Evolutionary conservation across 352 stramenopile species (phyloP).

Genomic region (Pythium grandisporangium): DNA sequence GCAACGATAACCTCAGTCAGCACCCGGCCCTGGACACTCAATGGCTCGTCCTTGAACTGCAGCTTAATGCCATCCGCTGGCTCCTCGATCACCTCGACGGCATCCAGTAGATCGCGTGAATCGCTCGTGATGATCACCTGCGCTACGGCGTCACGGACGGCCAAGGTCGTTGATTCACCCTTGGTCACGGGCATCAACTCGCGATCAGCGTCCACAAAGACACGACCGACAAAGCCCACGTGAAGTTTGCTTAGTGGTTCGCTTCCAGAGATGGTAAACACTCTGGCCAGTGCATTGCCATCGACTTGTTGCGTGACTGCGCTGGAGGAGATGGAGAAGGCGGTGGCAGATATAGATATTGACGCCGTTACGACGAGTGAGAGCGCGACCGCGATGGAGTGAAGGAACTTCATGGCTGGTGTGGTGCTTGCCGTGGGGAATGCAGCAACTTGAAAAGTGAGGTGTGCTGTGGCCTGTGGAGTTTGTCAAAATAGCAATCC

Average conservation of each 20-base stretch:
- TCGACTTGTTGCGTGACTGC: too few species aligned
- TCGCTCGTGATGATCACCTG: constrained; percentile 21
- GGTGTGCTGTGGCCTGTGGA: too few species aligned
- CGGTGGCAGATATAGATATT: too few species aligned
- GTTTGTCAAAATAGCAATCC: too few species aligned
- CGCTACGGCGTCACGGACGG: constrained; percentile 6
- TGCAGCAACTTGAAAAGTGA: too few species aligned
- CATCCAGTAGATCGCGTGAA: constrained; percentile 12
- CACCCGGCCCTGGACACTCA: constrained; percentile 18
- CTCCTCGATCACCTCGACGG: constrained; percentile 14
- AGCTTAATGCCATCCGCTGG: constrained; percentile 2
- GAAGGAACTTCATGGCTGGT: too few species aligned
- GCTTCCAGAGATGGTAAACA: constrained; percentile 15
- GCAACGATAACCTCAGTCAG: constrained; percentile 22
- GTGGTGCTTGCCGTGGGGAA: too few species aligned
- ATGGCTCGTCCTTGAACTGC: constrained; percentile 7
- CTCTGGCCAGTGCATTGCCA: too few species aligned
- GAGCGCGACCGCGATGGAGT: too few species aligned
- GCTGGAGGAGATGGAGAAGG: too few species aligned
- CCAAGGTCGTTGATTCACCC: not conserved
- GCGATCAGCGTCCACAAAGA: constrained; percentile 28
- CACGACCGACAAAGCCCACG: constrained; percentile 20
- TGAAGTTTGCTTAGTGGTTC: constrained; percentile 13
- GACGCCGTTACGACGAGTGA: too few species aligned
- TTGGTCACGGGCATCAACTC: constrained; percentile 5